A percentile compares a stretch with the other conserved stretches of the same genome.
Evolutionary conservation across 1,284 basidiomycete genomes (phyloP).

Genomic region (Inonotus obliquus): DNA sequence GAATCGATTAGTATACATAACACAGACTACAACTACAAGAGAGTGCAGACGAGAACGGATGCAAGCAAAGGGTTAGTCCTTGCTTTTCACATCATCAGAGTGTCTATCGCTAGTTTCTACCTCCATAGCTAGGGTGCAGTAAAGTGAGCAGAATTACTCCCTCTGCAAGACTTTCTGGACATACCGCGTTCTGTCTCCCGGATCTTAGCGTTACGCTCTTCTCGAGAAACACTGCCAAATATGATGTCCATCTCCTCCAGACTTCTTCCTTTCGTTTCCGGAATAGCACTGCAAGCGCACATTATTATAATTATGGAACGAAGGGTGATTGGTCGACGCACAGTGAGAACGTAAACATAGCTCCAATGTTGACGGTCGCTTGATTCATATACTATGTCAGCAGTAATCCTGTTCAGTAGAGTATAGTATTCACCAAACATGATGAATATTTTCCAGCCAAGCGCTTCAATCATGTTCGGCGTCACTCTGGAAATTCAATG

Average conservation of each 20-base stretch:
- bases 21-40: too few relatives aligned
- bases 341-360: slow-evolving; percentile 43
- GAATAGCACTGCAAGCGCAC: slow-evolving; percentile 35
- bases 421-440: slow-evolving; percentile 43
- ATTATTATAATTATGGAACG: neutral
- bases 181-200: slow-evolving; percentile 24
- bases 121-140: too few relatives aligned
- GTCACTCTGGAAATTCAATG: slow-evolving; percentile 51
- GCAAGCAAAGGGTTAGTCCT: too few relatives aligned
- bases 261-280: slow-evolving; percentile 72
- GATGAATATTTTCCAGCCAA: slow-evolving; percentile 66
- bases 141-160: too few relatives aligned
- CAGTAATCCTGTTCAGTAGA: neutral
- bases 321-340: slow-evolving; percentile 22
- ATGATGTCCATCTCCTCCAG: slow-evolving; percentile 80
- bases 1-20: too few relatives aligned
- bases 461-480: slow-evolving; percentile 53
- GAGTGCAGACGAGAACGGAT: too few relatives aligned
- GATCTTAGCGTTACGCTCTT: slow-evolving; percentile 54
- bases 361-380: slow-evolving; percentile 50
- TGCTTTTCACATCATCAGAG: too few relatives aligned
- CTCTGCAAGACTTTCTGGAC: neutral
- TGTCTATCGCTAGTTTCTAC: too few relatives aligned
- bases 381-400: neutral
- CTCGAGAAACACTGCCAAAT: slow-evolving; percentile 62